Base-by-base conservation (phyloP, 768 basidiomycete species). In the Tricholomella constricta region DNA sequence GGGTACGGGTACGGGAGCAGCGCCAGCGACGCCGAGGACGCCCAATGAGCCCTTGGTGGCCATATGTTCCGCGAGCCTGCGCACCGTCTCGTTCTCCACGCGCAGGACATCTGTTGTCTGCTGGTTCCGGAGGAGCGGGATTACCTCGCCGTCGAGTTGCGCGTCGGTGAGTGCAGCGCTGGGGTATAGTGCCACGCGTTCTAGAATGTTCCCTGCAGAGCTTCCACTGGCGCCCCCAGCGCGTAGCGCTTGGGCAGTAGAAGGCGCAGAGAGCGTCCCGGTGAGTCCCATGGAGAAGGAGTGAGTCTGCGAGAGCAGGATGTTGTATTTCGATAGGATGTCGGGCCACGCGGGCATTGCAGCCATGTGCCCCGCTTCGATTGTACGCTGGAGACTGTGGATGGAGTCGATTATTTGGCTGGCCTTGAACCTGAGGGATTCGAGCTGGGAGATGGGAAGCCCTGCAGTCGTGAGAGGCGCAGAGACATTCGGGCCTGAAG, bases 281-380 rank as follows among this genome's bases (percentile, higher is more conserved):
- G 56, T 27, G 19, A 62, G 48, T 11, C 62, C 58, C 46, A 77
- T 82, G 38, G 85, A 86, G 60, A 94, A 84, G 59, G 78, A 87
- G 64, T 89, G 88, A 0, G 89, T 89, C 62, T 93, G 91, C 0
- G 89, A 89, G 50, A 93, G 79, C 23, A 94, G 78, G 57, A 90
- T 79, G 60, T 86, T 91, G 80, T 92, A 93, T 74, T 91, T 92
- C 12, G 86, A 84, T 48, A 93, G 77, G 49, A 94, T 82, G 62
- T 93, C 91, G 2, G 91, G 91, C 91, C 91, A 93, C 7, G 88
- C 70, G 2, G 86, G 84, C 84, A 91, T 90, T n/a, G 65, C 74
- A 32, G 70, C 72, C 38, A 75, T 78, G 32, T 82, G 76, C 11
- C 79, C 79, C 6, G 72, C 75, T 48, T 89, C 85, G 59, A 91